These are phyloP conservation scores for Entophlyctis luteolus DNA, from an alignment of 192 early-diverging fungal species.

Conservation along the genomic window DNA sequence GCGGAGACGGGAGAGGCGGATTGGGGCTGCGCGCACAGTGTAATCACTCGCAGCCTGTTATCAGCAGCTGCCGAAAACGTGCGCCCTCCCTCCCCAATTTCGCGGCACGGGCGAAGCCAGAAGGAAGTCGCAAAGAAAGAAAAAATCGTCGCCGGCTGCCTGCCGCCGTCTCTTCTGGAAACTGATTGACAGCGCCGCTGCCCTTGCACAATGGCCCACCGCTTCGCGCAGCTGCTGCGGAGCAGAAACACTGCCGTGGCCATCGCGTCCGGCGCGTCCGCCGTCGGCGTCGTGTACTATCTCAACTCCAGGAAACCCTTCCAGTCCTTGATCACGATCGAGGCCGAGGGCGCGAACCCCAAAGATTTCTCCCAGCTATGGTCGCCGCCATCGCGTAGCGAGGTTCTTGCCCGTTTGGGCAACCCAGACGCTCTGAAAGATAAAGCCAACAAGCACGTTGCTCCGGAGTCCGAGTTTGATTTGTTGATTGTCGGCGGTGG, in stretches of 20 bases:
- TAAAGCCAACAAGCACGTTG: not conserved
- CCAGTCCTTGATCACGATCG: not conserved
- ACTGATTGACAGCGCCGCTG: too few relatives aligned
- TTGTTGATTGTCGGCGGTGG: conserved; percentile 90
- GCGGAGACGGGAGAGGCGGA: too few relatives aligned
- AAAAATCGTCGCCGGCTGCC: too few relatives aligned
- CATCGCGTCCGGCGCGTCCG: not conserved
- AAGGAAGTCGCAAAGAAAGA: too few relatives aligned
- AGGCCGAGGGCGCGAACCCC: not conserved
- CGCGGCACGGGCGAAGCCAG: too few relatives aligned
- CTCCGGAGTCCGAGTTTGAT: conserved; percentile 59
- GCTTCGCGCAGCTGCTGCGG: not conserved
- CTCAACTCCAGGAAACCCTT: not conserved
- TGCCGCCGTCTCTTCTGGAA: too few relatives aligned
- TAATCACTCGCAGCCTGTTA: too few relatives aligned
- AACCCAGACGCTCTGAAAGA: not conserved
- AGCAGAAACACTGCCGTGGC: not conserved
- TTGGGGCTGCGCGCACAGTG: too few relatives aligned
- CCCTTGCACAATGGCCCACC: too few relatives aligned
- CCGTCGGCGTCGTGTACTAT: not conserved
- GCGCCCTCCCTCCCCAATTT: too few relatives aligned
- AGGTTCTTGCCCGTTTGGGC: conserved; percentile 18
- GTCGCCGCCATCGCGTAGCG: conserved; percentile 23
- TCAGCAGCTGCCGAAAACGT: too few relatives aligned
- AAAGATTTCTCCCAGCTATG: conserved; percentile 15